Percentiles rank a stretch among this genome's conserved stretches.
phyloP scores from a whole-genome alignment of 2,329 filamentous ascomycete genomes.

The Botryotinia globosa region DNA sequence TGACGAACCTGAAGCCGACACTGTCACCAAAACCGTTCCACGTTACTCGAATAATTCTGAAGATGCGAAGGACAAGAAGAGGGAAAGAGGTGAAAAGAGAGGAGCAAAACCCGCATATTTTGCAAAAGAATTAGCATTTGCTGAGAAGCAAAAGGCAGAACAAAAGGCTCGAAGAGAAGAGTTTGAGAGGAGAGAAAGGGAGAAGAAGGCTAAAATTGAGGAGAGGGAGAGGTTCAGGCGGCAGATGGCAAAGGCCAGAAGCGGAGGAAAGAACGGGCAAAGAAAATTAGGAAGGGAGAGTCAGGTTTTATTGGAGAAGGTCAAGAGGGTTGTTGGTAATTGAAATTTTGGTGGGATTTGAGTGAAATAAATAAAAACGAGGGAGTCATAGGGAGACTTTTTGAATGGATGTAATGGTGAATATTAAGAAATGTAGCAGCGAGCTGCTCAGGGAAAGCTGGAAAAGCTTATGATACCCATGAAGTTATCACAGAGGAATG shows the following conservation, averaged over 20 bases:
- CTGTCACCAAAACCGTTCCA: conserved; percentile 18
- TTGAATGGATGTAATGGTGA: background rate
- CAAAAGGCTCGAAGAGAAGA: conserved; percentile 49
- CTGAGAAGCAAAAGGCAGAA: conserved; percentile 51
- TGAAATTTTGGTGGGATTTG: conserved; percentile 22
- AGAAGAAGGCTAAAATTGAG: conserved; percentile 57
- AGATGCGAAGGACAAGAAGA: background rate
- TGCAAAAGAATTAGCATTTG: conserved; percentile 41
- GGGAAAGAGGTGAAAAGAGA: conserved; percentile 21
- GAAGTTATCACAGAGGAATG: conserved; percentile 11
- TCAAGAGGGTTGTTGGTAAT: conserved; percentile 48
- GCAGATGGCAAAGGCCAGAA: conserved; percentile 49
- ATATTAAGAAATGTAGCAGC: background rate
- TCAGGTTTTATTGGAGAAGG: conserved; percentile 60
- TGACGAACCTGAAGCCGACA: conserved; percentile 41
- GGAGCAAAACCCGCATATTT: conserved; percentile 40
- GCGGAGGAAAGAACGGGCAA: conserved; percentile 62
- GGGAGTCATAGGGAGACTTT: too few species aligned
- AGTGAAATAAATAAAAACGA: background rate
- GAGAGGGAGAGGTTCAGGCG: conserved; percentile 50
- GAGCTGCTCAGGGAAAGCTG: background rate
- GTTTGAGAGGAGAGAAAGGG: conserved; percentile 52
- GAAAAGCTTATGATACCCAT: conserved; percentile 19
- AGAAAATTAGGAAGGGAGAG: conserved; percentile 68
- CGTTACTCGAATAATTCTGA: conserved; percentile 3